These are phyloP conservation scores for Talaromyces ruber DNA, from an alignment of 495 filamentous ascomycete genomes.

Conservation along the genomic window DNA sequence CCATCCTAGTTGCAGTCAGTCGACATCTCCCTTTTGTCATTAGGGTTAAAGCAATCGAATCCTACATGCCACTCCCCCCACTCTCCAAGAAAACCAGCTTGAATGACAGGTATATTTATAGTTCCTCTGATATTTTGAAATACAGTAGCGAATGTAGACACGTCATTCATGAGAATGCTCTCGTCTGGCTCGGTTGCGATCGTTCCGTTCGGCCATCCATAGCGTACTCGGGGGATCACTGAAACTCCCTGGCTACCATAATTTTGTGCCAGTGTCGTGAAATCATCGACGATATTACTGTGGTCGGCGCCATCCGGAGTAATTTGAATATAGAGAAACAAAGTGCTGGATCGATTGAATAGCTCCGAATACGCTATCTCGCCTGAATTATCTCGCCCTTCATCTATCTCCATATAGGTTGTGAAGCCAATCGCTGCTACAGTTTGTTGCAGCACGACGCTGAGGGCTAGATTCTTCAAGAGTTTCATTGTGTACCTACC, in stretches of 20 bases:
- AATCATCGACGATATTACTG: neutral
- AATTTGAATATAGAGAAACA: slow-evolving; percentile 3
- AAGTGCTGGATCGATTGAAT: neutral
- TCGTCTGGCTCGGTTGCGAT: slow-evolving; percentile 2
- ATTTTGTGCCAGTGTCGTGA: neutral
- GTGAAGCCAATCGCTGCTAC: neutral
- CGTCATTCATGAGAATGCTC: neutral
- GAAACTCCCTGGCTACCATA: neutral
- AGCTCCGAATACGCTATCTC: neutral
- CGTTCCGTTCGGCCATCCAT: neutral
- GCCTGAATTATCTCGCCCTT: neutral
- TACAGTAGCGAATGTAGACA: neutral
- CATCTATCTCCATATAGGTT: neutral
- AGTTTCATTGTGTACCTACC: neutral
- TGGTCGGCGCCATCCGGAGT: slow-evolving; percentile 1
- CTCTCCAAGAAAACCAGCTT: slow-evolving; percentile 1
- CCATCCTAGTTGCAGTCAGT: neutral
- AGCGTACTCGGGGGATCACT: slow-evolving; percentile 2
- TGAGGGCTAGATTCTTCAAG: neutral
- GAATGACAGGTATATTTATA: neutral
- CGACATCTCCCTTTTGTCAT: neutral
- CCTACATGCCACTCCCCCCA: slow-evolving; percentile 5
- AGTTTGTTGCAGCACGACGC: neutral
- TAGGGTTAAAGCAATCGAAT: neutral
- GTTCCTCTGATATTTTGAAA: neutral